Evolutionary conservation across 2,329 filamentous ascomycete species (phyloP).

Genomic region (Magnaporthiopsis rhizophila): DNA sequence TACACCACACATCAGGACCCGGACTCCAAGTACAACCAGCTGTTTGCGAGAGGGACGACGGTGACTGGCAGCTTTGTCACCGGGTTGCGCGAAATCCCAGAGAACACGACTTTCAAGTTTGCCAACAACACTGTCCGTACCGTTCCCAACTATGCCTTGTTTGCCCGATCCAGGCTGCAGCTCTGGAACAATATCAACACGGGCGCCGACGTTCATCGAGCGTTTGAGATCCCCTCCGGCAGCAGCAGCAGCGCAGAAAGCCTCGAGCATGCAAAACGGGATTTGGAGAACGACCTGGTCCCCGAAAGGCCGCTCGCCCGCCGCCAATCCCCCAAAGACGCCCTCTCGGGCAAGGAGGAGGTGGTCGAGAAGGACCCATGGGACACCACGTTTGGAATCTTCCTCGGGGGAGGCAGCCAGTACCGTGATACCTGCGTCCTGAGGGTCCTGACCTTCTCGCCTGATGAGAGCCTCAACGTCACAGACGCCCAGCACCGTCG

Average conservation of each 20-base stretch:
- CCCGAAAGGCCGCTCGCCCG: not conserved
- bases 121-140: slow-evolving; percentile 1
- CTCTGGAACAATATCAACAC: not conserved
- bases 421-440: slow-evolving; percentile 2
- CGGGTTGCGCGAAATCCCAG: not conserved
- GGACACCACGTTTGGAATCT: not conserved
- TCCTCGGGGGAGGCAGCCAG: not conserved
- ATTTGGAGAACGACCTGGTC: not conserved
- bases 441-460: not conserved
- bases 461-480: not conserved
- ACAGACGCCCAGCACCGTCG: slow-evolving; percentile 13
- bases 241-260: not conserved
- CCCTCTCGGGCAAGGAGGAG: not conserved
- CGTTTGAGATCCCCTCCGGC: not conserved
- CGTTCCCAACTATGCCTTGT: not conserved
- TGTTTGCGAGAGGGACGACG: not conserved
- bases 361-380: not conserved
- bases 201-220: not conserved
- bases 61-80: not conserved
- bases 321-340: slow-evolving; percentile 9
- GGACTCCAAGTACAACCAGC: slow-evolving; percentile 27
- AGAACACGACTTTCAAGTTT: slow-evolving; percentile 3
- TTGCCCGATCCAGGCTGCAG: not conserved
- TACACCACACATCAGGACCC: slow-evolving; percentile 24
- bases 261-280: not conserved